Evolutionary conservation across 306 rosid species (phyloP).

Genomic region (Glycine tomentella): DNA sequence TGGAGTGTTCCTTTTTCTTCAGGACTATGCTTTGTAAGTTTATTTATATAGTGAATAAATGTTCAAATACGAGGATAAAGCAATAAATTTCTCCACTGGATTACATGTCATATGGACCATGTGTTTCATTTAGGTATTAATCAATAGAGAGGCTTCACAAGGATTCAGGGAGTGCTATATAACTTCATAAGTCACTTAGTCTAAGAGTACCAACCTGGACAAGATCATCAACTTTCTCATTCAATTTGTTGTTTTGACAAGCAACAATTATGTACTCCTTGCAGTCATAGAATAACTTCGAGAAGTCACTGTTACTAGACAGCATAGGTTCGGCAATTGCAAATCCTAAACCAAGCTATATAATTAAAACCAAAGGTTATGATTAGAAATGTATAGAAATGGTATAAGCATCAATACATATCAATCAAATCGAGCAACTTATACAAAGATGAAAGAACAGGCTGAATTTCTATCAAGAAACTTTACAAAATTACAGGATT

Average conservation of each 20-base stretch:
- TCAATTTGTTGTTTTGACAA: conserved; percentile 66
- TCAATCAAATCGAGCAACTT: conserved; percentile 4
- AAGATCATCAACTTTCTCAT: conserved; percentile 81
- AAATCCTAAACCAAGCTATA: conserved; percentile 91
- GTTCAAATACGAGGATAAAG: conserved; percentile 16
- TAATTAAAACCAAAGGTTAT: conserved; percentile 48
- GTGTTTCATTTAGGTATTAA: conserved; percentile 30
- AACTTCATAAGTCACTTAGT: conserved; percentile 32
- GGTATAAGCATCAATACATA: background rate
- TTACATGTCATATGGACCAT: conserved; percentile 11
- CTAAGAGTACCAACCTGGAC: conserved; percentile 68
- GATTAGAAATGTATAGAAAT: conserved; percentile 51
- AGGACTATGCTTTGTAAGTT: background rate
- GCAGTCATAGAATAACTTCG: conserved; percentile 87
- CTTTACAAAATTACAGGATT: conserved; percentile 10
- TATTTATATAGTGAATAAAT: background rate
- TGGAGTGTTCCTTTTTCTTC: background rate
- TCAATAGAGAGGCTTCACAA: conserved; percentile 2
- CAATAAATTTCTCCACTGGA: conserved; percentile 27
- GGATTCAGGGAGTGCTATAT: background rate
- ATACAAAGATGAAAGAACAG: conserved; percentile 28
- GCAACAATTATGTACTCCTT: conserved; percentile 73
- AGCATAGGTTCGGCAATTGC: conserved; percentile 73
- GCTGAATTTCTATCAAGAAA: conserved; percentile 25
- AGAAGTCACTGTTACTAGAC: conserved; percentile 66